Base-by-base conservation (phyloP, 805 yeast species). In the Cyberlindnera galapagoensis region DNA sequence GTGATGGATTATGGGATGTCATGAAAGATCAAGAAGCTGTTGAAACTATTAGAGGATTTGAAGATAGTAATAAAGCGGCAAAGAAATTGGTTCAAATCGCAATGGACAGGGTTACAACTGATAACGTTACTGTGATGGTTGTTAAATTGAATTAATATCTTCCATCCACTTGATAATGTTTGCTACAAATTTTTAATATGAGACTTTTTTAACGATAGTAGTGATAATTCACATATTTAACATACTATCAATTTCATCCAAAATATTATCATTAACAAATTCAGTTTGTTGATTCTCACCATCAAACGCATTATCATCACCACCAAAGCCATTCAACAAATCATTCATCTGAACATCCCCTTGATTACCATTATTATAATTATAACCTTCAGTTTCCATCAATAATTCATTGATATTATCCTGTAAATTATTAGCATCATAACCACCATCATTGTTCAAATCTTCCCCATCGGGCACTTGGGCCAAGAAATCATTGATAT, bases 1-100 rank as follows among this genome's bases (percentile, higher is more conserved):
- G 97, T 56, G 98, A 90, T 57, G 98, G 98, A 0, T 62, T 90
- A 9, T 90, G 97, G 97, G 98, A 90, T 56, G 97, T 90, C 5
- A 70, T 88, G 31, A 67, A 77, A 7, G 98, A 92, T 53, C 81
- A 75, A 42, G 72, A 74, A 35, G 97, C 97, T 0, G 83, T 92
- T 36, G 79, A 79, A 35, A 56, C 80, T 44, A 79, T 85, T 5
- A 63, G 67, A 29, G 66, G 68, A 24, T 60, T 72, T 9, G 34
- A 48, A 7, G 76, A 79, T 45, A 80, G 92, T 1, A 68, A 74
- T 26, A 58, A 59, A 28, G 94, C 92, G 1, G 80, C 94, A 11
- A 68, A 72, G 36, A 63, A 60, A 19, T 63, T 87, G 36, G 81
- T 87, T 35, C 69, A 73, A 34, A 67, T 71, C 44, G 97, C 98